Conservation (phyloP, 2,329 filamentous ascomycete species). For the Pseudocercospora fuligena region DNA sequence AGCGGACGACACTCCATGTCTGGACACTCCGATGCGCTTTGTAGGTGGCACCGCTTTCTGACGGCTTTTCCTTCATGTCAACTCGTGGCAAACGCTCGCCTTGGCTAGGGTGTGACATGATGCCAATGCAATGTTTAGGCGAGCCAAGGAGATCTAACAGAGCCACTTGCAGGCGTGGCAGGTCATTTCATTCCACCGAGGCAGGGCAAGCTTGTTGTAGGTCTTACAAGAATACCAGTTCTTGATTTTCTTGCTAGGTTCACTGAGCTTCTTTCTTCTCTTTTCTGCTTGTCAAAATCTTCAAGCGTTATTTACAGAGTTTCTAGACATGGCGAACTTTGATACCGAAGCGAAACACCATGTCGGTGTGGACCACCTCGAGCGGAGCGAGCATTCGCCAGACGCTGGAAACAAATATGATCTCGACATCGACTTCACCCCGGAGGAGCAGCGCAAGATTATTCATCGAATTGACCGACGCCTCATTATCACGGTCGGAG, state of each 20-base stretch:
- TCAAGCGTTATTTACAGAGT: background rate
- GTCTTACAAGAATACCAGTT: background rate
- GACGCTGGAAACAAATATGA: constrained; percentile 15
- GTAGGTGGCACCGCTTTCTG: background rate
- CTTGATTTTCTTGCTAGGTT: background rate
- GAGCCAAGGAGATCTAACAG: background rate
- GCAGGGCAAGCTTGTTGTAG: background rate
- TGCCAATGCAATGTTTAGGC: background rate
- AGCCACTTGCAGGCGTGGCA: background rate
- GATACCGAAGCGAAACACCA: background rate
- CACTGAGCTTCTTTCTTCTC: background rate
- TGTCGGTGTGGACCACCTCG: constrained; percentile 16
- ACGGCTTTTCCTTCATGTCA: background rate
- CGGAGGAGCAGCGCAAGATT: constrained; percentile 51
- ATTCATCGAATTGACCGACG: constrained; percentile 68
- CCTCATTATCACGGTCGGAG: constrained; percentile 49
- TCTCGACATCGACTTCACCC: constrained; percentile 27
- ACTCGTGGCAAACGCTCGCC: background rate
- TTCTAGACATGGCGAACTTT: background rate
- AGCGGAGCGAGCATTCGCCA: constrained; percentile 13
- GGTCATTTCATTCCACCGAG: background rate
- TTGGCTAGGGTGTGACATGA: background rate
- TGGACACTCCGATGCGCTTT: background rate
- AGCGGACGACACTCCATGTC: background rate
- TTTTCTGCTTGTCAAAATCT: background rate